Conservation (phyloP, 78 protist species). For the Paratrimastix pyriformis region DNA sequence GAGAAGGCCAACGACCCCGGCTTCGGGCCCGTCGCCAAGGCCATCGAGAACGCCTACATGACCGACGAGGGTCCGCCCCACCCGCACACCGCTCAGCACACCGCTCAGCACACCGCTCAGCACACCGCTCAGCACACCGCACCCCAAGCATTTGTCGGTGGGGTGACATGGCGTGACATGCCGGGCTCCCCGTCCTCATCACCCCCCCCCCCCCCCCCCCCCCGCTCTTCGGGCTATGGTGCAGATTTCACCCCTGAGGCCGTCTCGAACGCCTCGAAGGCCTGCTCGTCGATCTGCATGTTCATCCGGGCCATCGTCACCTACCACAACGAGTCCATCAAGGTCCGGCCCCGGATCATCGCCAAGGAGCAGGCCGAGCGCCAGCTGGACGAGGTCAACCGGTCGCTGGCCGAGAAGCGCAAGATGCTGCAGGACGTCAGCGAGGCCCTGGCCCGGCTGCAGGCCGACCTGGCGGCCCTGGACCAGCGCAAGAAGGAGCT, state of each 20-base stretch:
- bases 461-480: slow-evolving; percentile 31
- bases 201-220: too few relatives aligned
- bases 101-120: neutral
- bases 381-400: slow-evolving; percentile 29
- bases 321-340: slow-evolving; percentile 50
- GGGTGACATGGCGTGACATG: too few relatives aligned
- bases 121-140: too few relatives aligned
- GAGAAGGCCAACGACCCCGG: slow-evolving; percentile 59
- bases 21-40: too few relatives aligned
- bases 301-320: slow-evolving; percentile 72
- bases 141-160: too few relatives aligned
- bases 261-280: slow-evolving; percentile 45
- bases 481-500: slow-evolving; percentile 49
- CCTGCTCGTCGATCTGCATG: slow-evolving; percentile 67
- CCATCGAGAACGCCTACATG: too few relatives aligned
- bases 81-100: slow-evolving; percentile 17
- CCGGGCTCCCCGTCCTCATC: too few relatives aligned
- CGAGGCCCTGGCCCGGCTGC: slow-evolving; percentile 7
- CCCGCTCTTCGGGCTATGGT: too few relatives aligned
- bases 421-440: neutral
- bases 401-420: slow-evolving; percentile 26
- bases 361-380: slow-evolving; percentile 36
- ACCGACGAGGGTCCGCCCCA: slow-evolving; percentile 46
- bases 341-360: slow-evolving; percentile 66
- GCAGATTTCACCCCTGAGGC: slow-evolving; percentile 46